A percentile compares a stretch with the other conserved stretches of the same genome.
Evolutionary conservation across 2,329 filamentous ascomycete genomes (phyloP).

Genomic region (Aureobasidium vineae): DNA sequence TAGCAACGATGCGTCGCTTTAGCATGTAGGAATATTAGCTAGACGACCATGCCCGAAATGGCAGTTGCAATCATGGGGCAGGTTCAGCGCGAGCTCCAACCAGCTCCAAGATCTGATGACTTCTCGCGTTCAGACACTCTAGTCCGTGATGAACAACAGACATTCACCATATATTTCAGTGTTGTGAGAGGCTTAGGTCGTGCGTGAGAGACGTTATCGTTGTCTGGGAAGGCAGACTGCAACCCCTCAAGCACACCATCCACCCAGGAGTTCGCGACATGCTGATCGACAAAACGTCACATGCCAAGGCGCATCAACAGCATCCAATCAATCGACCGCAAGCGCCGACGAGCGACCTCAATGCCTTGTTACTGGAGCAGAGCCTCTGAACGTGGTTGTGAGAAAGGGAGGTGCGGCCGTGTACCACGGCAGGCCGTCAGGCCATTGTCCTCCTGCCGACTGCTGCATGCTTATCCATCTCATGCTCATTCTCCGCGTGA

Average conservation of each 20-base stretch:
- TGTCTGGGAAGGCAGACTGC: neutral
- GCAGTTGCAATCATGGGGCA: neutral
- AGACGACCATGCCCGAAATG: neutral
- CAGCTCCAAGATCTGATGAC: neutral
- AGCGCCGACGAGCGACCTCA: neutral
- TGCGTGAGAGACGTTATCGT: neutral
- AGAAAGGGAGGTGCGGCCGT: neutral
- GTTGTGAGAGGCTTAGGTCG: no score
- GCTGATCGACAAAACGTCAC: slow-evolving; percentile 19
- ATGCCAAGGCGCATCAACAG: neutral
- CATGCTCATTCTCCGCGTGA: neutral
- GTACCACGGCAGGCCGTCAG: slow-evolving; percentile 6
- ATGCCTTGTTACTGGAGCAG: slow-evolving; percentile 1
- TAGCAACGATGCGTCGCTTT: neutral
- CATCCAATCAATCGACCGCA: slow-evolving; percentile 12
- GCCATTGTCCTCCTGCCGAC: neutral
- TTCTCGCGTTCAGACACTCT: neutral
- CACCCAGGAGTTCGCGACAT: slow-evolving; percentile 1
- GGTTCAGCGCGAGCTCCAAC: neutral
- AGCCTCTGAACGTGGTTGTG: neutral
- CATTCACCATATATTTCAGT: neutral
- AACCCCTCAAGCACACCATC: slow-evolving; percentile 17
- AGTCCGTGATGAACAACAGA: neutral
- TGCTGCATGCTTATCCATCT: neutral
- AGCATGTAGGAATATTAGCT: neutral